phyloP scores from a whole-genome alignment of 306 rosid species.

The Casuarina glauca region DNA sequence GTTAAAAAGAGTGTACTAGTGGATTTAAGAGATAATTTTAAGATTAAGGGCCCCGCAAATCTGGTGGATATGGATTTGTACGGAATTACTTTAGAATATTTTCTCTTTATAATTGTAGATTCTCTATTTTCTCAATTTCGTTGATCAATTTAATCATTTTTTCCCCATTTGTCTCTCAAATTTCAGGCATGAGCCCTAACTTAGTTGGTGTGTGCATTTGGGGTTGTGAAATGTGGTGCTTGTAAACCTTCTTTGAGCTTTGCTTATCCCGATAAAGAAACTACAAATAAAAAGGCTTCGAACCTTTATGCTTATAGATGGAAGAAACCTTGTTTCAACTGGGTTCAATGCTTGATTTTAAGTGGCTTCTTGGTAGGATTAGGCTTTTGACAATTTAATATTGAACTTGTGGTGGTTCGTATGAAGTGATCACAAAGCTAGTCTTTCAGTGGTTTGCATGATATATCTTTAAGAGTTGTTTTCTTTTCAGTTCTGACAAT shows the following conservation, averaged over 20 bases:
- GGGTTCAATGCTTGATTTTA: not conserved
- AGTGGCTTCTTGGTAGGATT: not conserved
- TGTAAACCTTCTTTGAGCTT: not conserved
- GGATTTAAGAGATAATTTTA: not conserved
- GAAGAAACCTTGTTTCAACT: not conserved
- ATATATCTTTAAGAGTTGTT: not conserved
- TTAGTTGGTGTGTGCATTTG: not conserved
- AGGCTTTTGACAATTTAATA: not conserved
- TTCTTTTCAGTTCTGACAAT: not conserved
- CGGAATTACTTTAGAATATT: not conserved
- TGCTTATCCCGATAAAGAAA: not conserved
- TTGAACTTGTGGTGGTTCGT: not conserved
- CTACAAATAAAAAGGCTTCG: not conserved
- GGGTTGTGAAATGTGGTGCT: not conserved
- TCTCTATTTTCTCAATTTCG: not conserved
- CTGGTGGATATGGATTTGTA: not conserved
- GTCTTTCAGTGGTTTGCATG: not conserved
- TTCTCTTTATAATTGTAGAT: not conserved
- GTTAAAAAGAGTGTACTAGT: not conserved
- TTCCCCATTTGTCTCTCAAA: not conserved
- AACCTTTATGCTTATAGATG: not conserved
- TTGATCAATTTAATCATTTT: not conserved
- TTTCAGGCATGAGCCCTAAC: slow-evolving; percentile 1
- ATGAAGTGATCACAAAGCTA: not conserved
- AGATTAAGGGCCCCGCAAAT: not conserved